phyloP scores from a whole-genome alignment of 2,329 filamentous ascomycete genomes.

The Ophiosphaerella herpotricha region DNA sequence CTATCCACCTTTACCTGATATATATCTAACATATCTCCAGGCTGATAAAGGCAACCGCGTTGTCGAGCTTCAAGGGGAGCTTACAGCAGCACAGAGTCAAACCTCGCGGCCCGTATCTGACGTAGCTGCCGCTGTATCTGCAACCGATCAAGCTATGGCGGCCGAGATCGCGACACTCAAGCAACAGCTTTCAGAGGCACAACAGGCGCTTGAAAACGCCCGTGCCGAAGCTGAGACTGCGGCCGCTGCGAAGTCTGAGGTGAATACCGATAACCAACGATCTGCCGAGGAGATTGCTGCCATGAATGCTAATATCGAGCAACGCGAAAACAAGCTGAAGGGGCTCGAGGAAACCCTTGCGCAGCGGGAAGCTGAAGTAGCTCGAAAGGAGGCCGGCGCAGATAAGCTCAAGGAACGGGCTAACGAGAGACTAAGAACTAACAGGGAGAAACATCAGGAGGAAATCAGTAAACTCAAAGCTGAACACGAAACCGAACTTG shows the following conservation, averaged over 20 bases:
- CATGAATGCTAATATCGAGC: constrained; percentile 39
- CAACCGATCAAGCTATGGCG: constrained; percentile 8
- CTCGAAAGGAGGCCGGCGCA: constrained; percentile 29
- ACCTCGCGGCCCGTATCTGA: constrained; percentile 14
- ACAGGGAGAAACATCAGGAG: not conserved
- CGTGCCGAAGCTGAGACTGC: constrained; percentile 42
- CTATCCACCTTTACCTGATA: not conserved
- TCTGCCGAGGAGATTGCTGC: constrained; percentile 50
- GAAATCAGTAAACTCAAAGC: not conserved
- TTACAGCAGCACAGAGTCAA: constrained; percentile 34
- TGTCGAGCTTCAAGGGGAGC: constrained; percentile 39
- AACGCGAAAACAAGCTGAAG: constrained; percentile 31
- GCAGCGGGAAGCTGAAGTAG: constrained; percentile 20
- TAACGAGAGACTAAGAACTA: not conserved
- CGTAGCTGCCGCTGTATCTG: constrained; percentile 4
- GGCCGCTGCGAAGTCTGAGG: constrained; percentile 14
- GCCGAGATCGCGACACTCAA: constrained; percentile 25
- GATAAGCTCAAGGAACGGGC: constrained; percentile 1
- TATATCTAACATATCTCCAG: constrained; percentile 26
- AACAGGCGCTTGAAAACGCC: constrained; percentile 53
- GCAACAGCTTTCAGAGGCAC: constrained; percentile 50
- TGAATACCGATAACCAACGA: constrained; percentile 50
- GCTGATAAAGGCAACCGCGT: constrained; percentile 49
- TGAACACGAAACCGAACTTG: not conserved
- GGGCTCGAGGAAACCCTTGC: constrained; percentile 54